These are phyloP conservation scores for Circinella umbellata DNA, from an alignment of 371 early-diverging fungal species.

Conservation along the genomic window DNA sequence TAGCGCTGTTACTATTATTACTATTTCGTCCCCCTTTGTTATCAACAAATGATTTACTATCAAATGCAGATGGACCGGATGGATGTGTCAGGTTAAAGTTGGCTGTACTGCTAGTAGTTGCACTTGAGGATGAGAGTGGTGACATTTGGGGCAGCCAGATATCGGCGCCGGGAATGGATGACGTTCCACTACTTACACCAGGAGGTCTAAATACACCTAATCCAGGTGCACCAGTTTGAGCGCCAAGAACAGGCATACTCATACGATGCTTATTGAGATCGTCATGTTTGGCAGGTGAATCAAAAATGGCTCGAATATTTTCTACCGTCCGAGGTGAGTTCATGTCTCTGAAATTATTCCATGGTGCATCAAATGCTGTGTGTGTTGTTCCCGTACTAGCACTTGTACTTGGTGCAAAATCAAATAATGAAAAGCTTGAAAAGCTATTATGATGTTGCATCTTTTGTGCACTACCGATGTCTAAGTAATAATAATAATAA, in stretches of 20 bases:
- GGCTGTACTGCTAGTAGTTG: not conserved
- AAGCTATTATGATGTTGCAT: constrained; percentile 21
- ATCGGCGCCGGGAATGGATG: constrained; percentile 16
- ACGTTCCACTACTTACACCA: constrained; percentile 11
- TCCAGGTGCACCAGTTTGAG: constrained; percentile 18
- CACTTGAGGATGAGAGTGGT: constrained; percentile 9
- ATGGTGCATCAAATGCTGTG: constrained; percentile 37
- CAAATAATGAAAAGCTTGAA: constrained; percentile 21
- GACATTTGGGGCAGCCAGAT: constrained; percentile 21
- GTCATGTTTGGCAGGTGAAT: constrained; percentile 25
- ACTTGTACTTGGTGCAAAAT: constrained; percentile 23
- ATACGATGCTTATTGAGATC: constrained; percentile 15
- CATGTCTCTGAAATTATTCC: constrained; percentile 49
- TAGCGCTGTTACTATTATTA: constrained; percentile 3
- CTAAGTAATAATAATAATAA: not conserved
- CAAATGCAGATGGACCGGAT: too few species aligned
- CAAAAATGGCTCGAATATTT: constrained; percentile 50
- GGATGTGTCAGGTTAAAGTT: not conserved
- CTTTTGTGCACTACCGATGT: constrained; percentile 13
- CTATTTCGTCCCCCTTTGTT: not conserved
- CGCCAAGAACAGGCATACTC: constrained; percentile 20
- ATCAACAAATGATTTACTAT: not conserved
- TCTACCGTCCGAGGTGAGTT: constrained; percentile 41
- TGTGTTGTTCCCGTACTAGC: constrained; percentile 15
- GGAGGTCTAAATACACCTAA: constrained; percentile 17